Percentiles rank a stretch among this genome's conserved stretches.
Conservation (phyloP, 108 stramenopile species). For the Schizochytrium sp. region DNA sequence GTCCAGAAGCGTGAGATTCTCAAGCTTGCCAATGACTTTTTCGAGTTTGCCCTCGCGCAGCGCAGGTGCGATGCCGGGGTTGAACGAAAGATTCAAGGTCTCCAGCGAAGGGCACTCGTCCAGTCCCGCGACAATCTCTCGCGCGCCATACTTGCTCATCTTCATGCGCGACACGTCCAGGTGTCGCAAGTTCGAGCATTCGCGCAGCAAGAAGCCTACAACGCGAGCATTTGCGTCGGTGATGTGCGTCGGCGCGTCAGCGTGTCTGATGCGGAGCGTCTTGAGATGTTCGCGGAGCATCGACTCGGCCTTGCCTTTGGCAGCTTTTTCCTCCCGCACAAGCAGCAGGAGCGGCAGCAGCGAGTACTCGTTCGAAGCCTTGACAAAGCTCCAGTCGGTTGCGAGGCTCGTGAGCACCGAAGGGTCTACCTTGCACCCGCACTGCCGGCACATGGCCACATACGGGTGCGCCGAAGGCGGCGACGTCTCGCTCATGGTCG, state of each 20-base stretch:
- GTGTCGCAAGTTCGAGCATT: not conserved
- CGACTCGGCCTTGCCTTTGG: not conserved
- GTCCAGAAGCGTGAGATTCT: not conserved
- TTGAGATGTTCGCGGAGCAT: not conserved
- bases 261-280: not conserved
- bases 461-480: not conserved
- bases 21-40: not conserved
- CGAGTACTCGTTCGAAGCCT: not conserved
- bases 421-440: not conserved
- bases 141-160: not conserved
- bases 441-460: not conserved
- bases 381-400: not conserved
- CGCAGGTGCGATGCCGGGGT: constrained; percentile 8
- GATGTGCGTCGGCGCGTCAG: not conserved
- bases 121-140: not conserved
- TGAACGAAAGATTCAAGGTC: not conserved
- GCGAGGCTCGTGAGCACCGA: not conserved
- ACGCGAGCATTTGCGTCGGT: not conserved
- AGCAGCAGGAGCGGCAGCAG: not conserved
- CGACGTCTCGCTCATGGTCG: not conserved
- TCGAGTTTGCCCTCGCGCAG: not conserved
- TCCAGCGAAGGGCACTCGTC: not conserved
- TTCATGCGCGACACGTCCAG: not conserved
- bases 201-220: not conserved
- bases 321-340: not conserved